phyloP scores from a whole-genome alignment of 2,329 filamentous ascomycete genomes.

The Cladosporium sp. region DNA sequence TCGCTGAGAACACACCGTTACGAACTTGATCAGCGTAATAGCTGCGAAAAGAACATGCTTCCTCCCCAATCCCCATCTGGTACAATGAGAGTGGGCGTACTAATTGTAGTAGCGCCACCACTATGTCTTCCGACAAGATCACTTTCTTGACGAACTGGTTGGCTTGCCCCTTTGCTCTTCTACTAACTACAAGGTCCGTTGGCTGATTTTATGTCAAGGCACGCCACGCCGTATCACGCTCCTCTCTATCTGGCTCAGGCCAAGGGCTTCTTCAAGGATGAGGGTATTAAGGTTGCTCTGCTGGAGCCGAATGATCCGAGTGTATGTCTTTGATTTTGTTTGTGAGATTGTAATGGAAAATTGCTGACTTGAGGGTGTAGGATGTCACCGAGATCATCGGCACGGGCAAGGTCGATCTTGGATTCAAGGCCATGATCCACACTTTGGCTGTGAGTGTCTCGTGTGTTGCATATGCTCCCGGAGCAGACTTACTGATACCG shows the following conservation, averaged over 20 bases:
- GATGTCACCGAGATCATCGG: slow-evolving; percentile 83
- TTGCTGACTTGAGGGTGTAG: slow-evolving; percentile 34
- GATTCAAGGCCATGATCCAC: slow-evolving; percentile 84
- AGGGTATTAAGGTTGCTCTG: slow-evolving; percentile 75
- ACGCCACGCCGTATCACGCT: slow-evolving; percentile 79
- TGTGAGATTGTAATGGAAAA: neutral
- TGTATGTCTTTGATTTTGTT: slow-evolving; percentile 43
- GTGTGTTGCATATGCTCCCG: too few relatives aligned
- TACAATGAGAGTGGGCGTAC: neutral
- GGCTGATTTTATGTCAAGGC: slow-evolving; percentile 53
- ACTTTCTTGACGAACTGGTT: slow-evolving; percentile 83
- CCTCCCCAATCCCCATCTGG: slow-evolving; percentile 45
- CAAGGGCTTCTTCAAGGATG: slow-evolving; percentile 73
- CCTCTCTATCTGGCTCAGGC: slow-evolving; percentile 76
- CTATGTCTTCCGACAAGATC: slow-evolving; percentile 81
- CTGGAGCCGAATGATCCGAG: slow-evolving; percentile 79
- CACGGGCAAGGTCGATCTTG: slow-evolving; percentile 72
- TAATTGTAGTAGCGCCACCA: slow-evolving; percentile 52
- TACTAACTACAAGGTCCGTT: neutral
- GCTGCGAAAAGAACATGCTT: slow-evolving; percentile 85
- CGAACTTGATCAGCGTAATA: slow-evolving; percentile 86
- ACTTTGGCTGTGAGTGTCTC: slow-evolving; percentile 62
- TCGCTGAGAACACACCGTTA: slow-evolving; percentile 72
- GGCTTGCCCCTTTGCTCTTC: neutral
- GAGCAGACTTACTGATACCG: neutral